Evolutionary conservation across 2,329 filamentous ascomycete species (phyloP).

Genomic region (Colletotrichum lupini): DNA sequence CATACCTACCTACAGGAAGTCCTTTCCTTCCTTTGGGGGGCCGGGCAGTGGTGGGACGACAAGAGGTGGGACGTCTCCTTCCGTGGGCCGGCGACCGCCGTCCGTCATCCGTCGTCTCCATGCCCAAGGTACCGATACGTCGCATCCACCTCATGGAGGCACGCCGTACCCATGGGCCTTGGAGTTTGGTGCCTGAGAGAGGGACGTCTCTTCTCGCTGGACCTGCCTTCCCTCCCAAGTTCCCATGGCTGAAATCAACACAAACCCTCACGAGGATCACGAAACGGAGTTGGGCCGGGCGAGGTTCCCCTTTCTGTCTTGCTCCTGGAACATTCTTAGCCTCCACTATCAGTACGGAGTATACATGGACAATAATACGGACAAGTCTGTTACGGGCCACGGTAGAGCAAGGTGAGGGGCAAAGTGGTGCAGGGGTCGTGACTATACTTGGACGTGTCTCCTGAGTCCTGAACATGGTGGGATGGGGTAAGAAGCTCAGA

Average conservation of each 20-base stretch:
- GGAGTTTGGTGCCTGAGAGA: not conserved
- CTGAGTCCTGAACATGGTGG: not conserved
- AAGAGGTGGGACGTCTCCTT: conserved; percentile 15
- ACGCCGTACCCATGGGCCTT: not conserved
- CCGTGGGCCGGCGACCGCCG: conserved; percentile 11
- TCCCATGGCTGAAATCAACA: not conserved
- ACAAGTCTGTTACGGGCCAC: too few species aligned
- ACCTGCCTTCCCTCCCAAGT: not conserved
- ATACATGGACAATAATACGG: not conserved
- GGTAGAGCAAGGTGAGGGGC: not conserved
- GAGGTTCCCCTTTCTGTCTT: not conserved
- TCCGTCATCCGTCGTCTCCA: conserved; percentile 12
- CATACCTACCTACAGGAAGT: too few species aligned
- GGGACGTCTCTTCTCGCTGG: not conserved
- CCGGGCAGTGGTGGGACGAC: conserved; percentile 27
- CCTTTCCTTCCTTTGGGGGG: not conserved
- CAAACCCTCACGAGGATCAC: not conserved
- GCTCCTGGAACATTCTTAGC: not conserved
- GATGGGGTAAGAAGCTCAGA: not conserved
- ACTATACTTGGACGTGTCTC: not conserved
- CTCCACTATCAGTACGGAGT: not conserved
- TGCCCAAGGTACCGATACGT: conserved; percentile 1
- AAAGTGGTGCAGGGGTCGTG: not conserved
- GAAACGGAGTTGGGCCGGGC: not conserved
- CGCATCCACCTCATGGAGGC: not conserved